Evolutionary conservation across 164 flowering plant genomes (phyloP), one percentile per base, ranked within the genome.

Genomic region (Annona squamosa): DNA sequence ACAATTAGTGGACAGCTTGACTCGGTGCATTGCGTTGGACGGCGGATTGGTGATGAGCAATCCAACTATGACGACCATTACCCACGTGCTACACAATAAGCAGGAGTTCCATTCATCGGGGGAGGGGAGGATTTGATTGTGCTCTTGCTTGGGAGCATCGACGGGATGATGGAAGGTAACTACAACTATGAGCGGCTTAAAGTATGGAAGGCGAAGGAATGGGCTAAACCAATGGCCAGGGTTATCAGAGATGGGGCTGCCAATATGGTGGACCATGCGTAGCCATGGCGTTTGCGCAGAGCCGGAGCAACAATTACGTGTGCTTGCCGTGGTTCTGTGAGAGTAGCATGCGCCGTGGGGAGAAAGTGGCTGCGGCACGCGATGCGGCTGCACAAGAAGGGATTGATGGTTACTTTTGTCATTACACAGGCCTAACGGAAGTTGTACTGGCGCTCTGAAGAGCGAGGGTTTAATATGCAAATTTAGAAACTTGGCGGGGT

Each of bases 21-120:
- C 90, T 10, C 69, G 80, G 72, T 91, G 97, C 77, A 71, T 89
- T 45, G 99, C 90, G 52, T 86, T 95, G 0, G 98, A 87, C 66
- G 99, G 99, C 1, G 94, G 94, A 0, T 71, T 91, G 63, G 89
- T 89, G 19, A 95, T 93, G 99, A 88, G 86, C 72, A 95, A 93
- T 78, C 99, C 99, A 7, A 80, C 97, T 3, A 88, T 97, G 41
- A 97, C 99, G 6, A 98, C 99, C 2, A 91, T 95, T 56, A 95
- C 98, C 59, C 99, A 95, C 85, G 99, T 95, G 84, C 81, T 95
- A 71, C 98, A 95, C 73, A 95, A 95, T 82, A 93, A 93, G 79
- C 92, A 91, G 78, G 99, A 95, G 85, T 95, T 95, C 99, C 99
- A 44, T 87, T 87, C 78, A 97, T 93, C 65, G 81, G 97, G 67